These are phyloP conservation scores for Cryphonectria parasitica DNA, from an alignment of 2,329 filamentous ascomycete genomes.

Conservation along the genomic window DNA sequence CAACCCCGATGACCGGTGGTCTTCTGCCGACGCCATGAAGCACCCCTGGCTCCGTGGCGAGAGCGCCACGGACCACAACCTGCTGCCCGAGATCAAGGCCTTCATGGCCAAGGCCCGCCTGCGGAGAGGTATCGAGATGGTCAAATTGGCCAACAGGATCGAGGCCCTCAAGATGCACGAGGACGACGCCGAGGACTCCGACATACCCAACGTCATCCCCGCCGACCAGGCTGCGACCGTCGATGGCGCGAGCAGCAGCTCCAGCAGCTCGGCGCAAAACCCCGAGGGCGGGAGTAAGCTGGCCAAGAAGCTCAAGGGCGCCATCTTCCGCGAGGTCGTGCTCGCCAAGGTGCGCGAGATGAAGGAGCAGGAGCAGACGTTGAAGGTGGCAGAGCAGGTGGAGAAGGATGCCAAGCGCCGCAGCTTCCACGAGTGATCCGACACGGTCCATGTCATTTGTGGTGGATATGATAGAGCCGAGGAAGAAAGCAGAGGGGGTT, in stretches of 20 bases:
- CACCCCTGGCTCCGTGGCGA: conserved; percentile 91
- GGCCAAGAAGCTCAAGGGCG: conserved; percentile 58
- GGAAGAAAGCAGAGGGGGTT: background rate
- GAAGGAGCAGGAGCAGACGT: conserved; percentile 81
- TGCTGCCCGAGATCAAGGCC: conserved; percentile 94
- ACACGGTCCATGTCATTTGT: background rate
- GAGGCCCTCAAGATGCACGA: conserved; percentile 92
- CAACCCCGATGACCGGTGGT: conserved; percentile 74
- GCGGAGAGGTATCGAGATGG: conserved; percentile 89
- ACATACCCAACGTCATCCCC: conserved; percentile 66
- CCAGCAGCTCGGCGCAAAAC: conserved; percentile 31
- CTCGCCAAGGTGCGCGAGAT: conserved; percentile 90
- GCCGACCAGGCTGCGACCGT: conserved; percentile 44
- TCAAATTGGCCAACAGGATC: conserved; percentile 95
- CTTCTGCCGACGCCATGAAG: conserved; percentile 76
- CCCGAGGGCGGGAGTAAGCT: conserved; percentile 46
- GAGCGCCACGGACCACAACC: conserved; percentile 92
- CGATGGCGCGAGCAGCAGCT: conserved; percentile 10
- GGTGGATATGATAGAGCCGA: conserved; percentile 7
- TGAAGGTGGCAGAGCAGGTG: conserved; percentile 66
- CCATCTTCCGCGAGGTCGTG: conserved; percentile 94
- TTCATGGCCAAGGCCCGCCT: conserved; percentile 92
- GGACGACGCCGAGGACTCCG: conserved; percentile 77
- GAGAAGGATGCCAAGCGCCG: conserved; percentile 52
- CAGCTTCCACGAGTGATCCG: conserved; percentile 36